Conservation (phyloP, 2,329 filamentous ascomycete species). For the Cercospora sp. region DNA sequence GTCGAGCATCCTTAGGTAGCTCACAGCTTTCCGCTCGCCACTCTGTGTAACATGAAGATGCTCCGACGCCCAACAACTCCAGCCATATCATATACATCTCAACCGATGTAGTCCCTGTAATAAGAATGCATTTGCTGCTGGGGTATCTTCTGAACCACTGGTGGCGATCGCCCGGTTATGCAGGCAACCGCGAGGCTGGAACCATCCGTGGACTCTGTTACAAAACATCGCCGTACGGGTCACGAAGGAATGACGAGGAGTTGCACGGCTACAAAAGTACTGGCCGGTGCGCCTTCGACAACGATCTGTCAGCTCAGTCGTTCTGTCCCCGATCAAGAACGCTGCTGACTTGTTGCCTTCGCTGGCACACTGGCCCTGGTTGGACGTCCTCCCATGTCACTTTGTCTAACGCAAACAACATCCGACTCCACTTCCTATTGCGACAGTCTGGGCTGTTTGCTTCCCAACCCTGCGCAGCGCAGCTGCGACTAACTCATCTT, state of each 20-base stretch:
- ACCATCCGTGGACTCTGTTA: not conserved
- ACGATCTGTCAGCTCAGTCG: slow-evolving; percentile 18
- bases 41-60: not conserved
- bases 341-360: slow-evolving; percentile 19
- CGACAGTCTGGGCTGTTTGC: slow-evolving; percentile 26
- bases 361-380: slow-evolving; percentile 15
- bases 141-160: not conserved
- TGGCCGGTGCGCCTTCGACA: slow-evolving; percentile 12
- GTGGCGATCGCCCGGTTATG: slow-evolving; percentile 6
- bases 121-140: not conserved
- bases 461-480: not conserved
- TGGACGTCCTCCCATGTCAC: slow-evolving; percentile 13
- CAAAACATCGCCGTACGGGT: slow-evolving; percentile 20
- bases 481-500: not conserved
- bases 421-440: slow-evolving; percentile 9
- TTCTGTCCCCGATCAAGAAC: slow-evolving; percentile 4
- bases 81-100: slow-evolving; percentile 8
- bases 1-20: not conserved
- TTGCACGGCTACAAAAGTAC: slow-evolving; percentile 19
- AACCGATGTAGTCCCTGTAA: not conserved
- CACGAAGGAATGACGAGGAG: slow-evolving; percentile 11
- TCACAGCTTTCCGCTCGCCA: not conserved
- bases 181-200: slow-evolving; percentile 4
- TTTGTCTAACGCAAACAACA: slow-evolving; percentile 27
- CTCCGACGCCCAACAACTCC: slow-evolving; percentile 1